Conservation (phyloP, 1,139 yeast genomes). For the Hansenula lynferdii region DNA sequence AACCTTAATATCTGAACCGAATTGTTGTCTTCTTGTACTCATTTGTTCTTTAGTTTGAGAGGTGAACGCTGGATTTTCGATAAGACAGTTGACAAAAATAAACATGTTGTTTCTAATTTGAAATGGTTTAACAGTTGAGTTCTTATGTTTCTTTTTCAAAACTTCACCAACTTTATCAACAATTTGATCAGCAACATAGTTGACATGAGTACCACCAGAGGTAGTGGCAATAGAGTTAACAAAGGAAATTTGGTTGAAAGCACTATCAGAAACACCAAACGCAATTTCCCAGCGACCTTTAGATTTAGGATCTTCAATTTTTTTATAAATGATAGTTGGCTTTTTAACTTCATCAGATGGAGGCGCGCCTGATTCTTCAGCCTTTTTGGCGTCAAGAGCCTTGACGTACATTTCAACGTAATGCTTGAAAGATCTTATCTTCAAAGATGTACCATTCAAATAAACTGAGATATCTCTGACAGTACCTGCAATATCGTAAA, state of each 20-base stretch:
- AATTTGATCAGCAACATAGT: conserved; percentile 79
- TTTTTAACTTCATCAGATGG: conserved; percentile 32
- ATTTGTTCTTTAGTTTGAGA: conserved; percentile 97
- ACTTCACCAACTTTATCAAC: conserved; percentile 68
- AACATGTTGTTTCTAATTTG: conserved; percentile 92
- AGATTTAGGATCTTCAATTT: conserved; percentile 51
- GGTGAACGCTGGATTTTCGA: conserved; percentile 96
- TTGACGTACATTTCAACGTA: conserved; percentile 89
- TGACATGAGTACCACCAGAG: conserved; percentile 95
- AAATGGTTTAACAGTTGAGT: conserved; percentile 75
- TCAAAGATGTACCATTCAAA: conserved; percentile 70
- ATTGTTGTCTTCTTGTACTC: conserved; percentile 82
- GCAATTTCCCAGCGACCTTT: conserved; percentile 93
- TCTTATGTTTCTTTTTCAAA: conserved; percentile 72
- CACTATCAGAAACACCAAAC: conserved; percentile 87
- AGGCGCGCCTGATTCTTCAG: conserved; percentile 25
- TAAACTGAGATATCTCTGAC: conserved; percentile 80
- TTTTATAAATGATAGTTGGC: conserved; percentile 76
- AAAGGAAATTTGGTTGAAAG: conserved; percentile 91
- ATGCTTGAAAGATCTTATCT: conserved; percentile 69
- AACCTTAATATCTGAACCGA: conserved; percentile 79
- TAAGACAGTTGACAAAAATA: conserved; percentile 82
- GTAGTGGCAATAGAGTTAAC: conserved; percentile 98
- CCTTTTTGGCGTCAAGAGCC: conserved; percentile 45
- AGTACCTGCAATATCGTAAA: conserved; percentile 93